phyloP scores from a whole-genome alignment of 2,329 filamentous ascomycete genomes.

The Emergomyces africanus region DNA sequence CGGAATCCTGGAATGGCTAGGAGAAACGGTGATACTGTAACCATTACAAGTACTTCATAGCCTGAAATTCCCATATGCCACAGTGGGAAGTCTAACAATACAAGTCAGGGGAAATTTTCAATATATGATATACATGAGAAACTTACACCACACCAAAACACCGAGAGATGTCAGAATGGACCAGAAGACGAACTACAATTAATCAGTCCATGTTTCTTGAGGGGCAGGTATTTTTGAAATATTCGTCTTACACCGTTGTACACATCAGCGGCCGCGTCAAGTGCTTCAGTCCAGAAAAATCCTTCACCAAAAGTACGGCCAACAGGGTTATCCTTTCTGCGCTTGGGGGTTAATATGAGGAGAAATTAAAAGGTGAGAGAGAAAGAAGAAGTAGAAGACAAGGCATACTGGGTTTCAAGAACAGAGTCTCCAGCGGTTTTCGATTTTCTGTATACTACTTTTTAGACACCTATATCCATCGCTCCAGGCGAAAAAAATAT shows the following conservation, averaged over 20 bases:
- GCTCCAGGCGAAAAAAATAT: conserved; percentile 21
- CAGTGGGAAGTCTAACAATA: conserved; percentile 73
- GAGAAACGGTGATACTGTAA: conserved; percentile 66
- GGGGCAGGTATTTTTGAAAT: neutral
- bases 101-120: conserved; percentile 10
- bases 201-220: conserved; percentile 15
- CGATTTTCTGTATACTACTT: conserved; percentile 35
- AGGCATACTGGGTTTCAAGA: conserved; percentile 61
- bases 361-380: conserved; percentile 14
- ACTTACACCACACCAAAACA: conserved; percentile 84
- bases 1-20: conserved; percentile 60
- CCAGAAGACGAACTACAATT: conserved; percentile 76
- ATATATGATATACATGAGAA: neutral
- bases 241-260: conserved; percentile 65
- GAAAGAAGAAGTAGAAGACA: conserved; percentile 16
- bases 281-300: conserved; percentile 60
- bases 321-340: conserved; percentile 62
- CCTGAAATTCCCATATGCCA: conserved; percentile 99
- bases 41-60: conserved; percentile 82
- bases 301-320: conserved; percentile 55
- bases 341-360: conserved; percentile 7
- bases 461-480: conserved; percentile 23
- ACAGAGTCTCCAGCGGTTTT: conserved; percentile 35
- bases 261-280: conserved; percentile 76
- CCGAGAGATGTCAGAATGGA: conserved; percentile 82